Evolutionary conservation across 345 rosid species (phyloP).

Genomic region (Gossypium longicalyx): DNA sequence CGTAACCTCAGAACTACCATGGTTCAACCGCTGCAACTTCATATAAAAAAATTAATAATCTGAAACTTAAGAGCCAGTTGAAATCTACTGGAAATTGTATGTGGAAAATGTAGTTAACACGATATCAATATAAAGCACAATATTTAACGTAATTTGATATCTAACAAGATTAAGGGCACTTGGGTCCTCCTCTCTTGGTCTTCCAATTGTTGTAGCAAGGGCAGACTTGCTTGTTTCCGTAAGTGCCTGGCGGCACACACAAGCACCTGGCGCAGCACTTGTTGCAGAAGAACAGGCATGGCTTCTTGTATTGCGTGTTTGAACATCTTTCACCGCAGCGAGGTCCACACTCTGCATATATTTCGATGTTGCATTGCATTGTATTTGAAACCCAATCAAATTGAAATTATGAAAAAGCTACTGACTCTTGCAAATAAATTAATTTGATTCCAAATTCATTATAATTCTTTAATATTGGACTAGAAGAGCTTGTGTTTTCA

Average conservation of each 20-base stretch:
- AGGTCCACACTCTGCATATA: slow-evolving; percentile 35
- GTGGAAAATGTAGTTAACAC: no score
- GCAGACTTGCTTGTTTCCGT: slow-evolving; percentile 60
- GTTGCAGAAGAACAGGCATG: slow-evolving; percentile 62
- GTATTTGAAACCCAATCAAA: no score
- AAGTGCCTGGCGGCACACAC: slow-evolving; percentile 78
- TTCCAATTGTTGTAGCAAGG: slow-evolving; percentile 77
- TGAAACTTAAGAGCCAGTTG: no score
- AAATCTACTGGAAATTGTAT: no score
- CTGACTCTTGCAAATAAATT: neutral
- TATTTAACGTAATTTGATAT: neutral
- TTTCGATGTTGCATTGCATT: no score
- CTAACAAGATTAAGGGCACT: slow-evolving; percentile 42
- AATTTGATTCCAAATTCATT: neutral
- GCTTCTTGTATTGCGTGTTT: slow-evolving; percentile 42
- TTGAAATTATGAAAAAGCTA: no score
- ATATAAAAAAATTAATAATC: no score
- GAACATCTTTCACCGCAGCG: slow-evolving; percentile 49
- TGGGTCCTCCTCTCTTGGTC: slow-evolving; percentile 64
- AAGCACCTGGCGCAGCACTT: slow-evolving; percentile 63
- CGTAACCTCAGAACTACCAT: no score
- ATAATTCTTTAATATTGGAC: neutral
- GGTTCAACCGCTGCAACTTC: no score
- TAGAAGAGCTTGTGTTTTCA: slow-evolving; percentile 2
- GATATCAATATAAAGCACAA: neutral